Evolutionary conservation across 2,329 filamentous ascomycete species (phyloP).

Genomic region (Aspergillus sojae): DNA sequence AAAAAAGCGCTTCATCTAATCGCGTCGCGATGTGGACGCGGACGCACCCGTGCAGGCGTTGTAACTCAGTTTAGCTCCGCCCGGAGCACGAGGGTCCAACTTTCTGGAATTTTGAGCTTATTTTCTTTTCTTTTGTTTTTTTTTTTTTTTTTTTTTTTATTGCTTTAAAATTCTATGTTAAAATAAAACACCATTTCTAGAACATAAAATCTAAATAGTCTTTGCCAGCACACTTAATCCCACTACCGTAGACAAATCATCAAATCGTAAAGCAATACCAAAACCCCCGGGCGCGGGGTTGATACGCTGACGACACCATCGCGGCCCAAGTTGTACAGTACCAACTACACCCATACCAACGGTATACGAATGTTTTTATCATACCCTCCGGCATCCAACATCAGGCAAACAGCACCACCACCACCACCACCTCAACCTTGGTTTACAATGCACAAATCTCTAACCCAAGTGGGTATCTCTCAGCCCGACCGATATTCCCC

Average conservation of each 20-base stretch:
- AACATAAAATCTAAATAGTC: neutral
- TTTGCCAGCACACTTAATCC: neutral
- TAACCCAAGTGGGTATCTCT: neutral
- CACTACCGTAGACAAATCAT: too few species aligned
- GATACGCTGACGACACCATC: neutral
- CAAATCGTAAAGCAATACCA: too few species aligned
- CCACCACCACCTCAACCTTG: neutral
- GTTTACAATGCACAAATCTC: neutral
- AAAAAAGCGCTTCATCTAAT: constrained; percentile 26
- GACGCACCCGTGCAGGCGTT: constrained; percentile 19
- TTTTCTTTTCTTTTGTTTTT: neutral
- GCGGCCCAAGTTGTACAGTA: neutral
- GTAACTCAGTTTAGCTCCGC: constrained; percentile 3
- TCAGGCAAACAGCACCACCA: neutral
- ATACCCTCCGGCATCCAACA: neutral
- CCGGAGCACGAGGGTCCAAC: neutral
- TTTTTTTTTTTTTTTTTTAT: neutral
- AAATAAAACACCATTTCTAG: neutral
- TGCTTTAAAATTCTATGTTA: neutral
- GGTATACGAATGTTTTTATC: neutral
- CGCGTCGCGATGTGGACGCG: constrained; percentile 39
- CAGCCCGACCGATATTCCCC: neutral
- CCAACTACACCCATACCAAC: neutral
- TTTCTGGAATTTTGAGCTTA: neutral
- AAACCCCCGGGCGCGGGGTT: neutral